Percentiles rank a stretch among this genome's conserved stretches.
Evolutionary conservation across 75 land plant species (phyloP).

Genomic region (Azolla pinnata): DNA sequence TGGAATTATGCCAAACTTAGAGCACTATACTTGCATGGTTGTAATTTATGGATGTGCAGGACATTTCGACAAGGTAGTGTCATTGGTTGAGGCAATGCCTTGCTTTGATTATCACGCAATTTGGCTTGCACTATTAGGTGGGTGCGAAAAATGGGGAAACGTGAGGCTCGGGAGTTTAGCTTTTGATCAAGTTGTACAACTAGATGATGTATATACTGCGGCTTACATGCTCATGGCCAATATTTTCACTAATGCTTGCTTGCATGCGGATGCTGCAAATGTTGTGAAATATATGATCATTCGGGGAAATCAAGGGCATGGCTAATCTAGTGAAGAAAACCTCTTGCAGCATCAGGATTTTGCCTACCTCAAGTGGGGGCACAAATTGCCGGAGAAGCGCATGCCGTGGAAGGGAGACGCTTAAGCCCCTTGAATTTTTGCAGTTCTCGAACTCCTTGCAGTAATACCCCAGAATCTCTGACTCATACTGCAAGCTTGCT

Average conservation of each 20-base stretch:
- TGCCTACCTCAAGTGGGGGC: too few species aligned
- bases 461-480: too few species aligned
- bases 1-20: slow-evolving; percentile 30
- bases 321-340: too few species aligned
- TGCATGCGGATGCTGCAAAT: slow-evolving; percentile 1
- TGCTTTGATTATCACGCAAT: slow-evolving; percentile 30
- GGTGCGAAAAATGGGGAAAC: slow-evolving; percentile 34
- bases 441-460: too few species aligned
- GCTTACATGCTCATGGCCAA: not conserved
- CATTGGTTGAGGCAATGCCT: slow-evolving; percentile 23
- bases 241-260: not conserved
- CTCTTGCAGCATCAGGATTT: too few species aligned
- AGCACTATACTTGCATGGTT: slow-evolving; percentile 31
- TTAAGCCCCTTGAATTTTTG: too few species aligned
- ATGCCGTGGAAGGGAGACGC: too few species aligned
- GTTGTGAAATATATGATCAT: too few species aligned
- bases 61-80: slow-evolving; percentile 19
- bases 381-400: too few species aligned
- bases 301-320: too few species aligned
- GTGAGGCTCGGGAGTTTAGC: slow-evolving; percentile 38
- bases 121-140: slow-evolving; percentile 47
- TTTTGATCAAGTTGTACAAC: slow-evolving; percentile 20
- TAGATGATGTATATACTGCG: not conserved
- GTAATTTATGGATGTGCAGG: slow-evolving; percentile 37
- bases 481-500: too few species aligned